These are phyloP conservation scores for Daldinia decipiens DNA, from an alignment of 495 filamentous ascomycete genomes.

Conservation along the genomic window DNA sequence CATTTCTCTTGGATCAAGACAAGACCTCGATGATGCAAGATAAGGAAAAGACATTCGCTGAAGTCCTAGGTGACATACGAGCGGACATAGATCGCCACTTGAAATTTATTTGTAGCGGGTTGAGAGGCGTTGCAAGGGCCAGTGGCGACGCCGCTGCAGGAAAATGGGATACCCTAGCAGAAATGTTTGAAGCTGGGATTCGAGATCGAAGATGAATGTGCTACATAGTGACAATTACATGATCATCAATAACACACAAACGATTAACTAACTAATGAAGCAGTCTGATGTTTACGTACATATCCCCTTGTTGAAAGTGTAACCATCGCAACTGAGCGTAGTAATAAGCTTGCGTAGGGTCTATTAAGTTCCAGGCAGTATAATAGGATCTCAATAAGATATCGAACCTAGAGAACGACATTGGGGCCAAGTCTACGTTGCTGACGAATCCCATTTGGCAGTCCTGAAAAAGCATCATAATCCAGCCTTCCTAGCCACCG, in stretches of 20 bases:
- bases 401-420: background rate
- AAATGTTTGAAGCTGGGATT: conserved; percentile 66
- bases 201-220: conserved; percentile 35
- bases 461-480: too few relatives aligned
- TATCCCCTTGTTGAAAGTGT: too few relatives aligned
- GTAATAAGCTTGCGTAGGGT: background rate
- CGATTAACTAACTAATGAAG: conserved; percentile 2
- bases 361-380: background rate
- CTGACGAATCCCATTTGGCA: background rate
- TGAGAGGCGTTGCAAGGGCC: conserved; percentile 68
- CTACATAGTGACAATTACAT: background rate
- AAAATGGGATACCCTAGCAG: conserved; percentile 68
- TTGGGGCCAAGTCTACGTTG: background rate
- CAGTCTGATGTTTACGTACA: background rate
- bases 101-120: conserved; percentile 63
- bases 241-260: background rate
- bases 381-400: background rate
- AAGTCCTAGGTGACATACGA: conserved; percentile 56
- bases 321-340: background rate
- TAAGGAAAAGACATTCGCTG: conserved; percentile 50
- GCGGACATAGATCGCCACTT: conserved; percentile 61
- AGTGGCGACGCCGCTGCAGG: conserved; percentile 60
- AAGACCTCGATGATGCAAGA: conserved; percentile 43
- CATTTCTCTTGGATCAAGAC: conserved; percentile 47
- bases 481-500: background rate